phyloP scores from a whole-genome alignment of 192 early-diverging fungal genomes.

The Umbelopsis isabellina region DNA sequence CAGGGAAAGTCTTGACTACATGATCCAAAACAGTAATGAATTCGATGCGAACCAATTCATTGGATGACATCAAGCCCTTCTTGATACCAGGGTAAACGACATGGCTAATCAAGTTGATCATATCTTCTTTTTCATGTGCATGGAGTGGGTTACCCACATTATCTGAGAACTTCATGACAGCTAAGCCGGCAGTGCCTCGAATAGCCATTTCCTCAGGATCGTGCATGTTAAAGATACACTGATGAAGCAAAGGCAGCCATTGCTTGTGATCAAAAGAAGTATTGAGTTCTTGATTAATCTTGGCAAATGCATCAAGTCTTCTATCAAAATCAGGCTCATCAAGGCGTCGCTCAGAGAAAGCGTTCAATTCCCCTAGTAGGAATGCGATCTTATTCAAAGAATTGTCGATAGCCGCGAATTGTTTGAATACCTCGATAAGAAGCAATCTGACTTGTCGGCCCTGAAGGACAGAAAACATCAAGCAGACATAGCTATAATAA shows the following conservation, averaged over 20 bases:
- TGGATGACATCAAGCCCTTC: conserved; percentile 57
- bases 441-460: conserved; percentile 64
- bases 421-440: conserved; percentile 63
- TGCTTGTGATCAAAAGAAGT: conserved; percentile 63
- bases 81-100: conserved; percentile 76
- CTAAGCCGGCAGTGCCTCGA: conserved; percentile 78
- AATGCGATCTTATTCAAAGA: conserved; percentile 53
- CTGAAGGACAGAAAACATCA: conserved; percentile 72
- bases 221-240: conserved; percentile 80
- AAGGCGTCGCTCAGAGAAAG: conserved; percentile 71
- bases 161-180: conserved; percentile 73
- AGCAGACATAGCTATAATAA: conserved; percentile 70
- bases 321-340: conserved; percentile 89
- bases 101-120: conserved; percentile 56
- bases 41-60: conserved; percentile 69
- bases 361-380: conserved; percentile 77
- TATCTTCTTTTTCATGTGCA: conserved; percentile 36
- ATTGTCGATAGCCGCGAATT: conserved; percentile 66
- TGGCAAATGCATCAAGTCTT: conserved; percentile 76
- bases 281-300: conserved; percentile 74
- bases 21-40: conserved; percentile 67
- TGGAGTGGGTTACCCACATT: conserved; percentile 38
- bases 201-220: conserved; percentile 88
- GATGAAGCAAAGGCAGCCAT: conserved; percentile 91
- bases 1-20: conserved; percentile 64